These are phyloP conservation scores for Cytospora piceicola DNA, from an alignment of 2,329 filamentous ascomycete species.

Conservation along the genomic window DNA sequence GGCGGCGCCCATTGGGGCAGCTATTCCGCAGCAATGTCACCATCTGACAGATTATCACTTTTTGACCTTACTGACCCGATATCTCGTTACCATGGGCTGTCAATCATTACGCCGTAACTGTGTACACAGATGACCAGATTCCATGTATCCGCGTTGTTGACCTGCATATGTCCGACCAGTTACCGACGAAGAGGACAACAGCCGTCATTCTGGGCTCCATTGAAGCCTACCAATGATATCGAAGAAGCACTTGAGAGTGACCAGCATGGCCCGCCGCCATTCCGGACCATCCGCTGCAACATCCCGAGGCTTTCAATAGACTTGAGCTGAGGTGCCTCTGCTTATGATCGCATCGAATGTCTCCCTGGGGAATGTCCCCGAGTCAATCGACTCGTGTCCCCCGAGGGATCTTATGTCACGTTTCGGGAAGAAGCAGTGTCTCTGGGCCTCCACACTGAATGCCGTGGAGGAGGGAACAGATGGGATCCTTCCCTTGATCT, in stretches of 20 bases:
- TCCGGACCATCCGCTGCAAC: background rate
- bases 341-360: too few relatives aligned
- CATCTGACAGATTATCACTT: background rate
- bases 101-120: background rate
- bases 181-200: background rate
- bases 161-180: background rate
- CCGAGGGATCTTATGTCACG: background rate
- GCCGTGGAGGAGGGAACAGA: too few relatives aligned
- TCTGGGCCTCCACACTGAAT: background rate
- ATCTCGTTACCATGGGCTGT: background rate
- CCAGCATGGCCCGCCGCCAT: background rate
- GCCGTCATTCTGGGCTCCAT: background rate
- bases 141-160: background rate
- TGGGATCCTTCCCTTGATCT: too few relatives aligned
- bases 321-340: too few relatives aligned
- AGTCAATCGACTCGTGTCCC: background rate
- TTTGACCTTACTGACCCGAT: background rate
- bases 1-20: too few relatives aligned
- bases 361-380: too few relatives aligned
- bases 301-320: background rate
- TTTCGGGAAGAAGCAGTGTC: background rate
- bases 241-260: background rate
- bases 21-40: background rate
- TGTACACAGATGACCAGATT: background rate
- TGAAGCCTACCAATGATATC: background rate